These are phyloP conservation scores for Microbotryum saponariae DNA, from an alignment of 1,284 basidiomycete genomes.

Conservation along the genomic window DNA sequence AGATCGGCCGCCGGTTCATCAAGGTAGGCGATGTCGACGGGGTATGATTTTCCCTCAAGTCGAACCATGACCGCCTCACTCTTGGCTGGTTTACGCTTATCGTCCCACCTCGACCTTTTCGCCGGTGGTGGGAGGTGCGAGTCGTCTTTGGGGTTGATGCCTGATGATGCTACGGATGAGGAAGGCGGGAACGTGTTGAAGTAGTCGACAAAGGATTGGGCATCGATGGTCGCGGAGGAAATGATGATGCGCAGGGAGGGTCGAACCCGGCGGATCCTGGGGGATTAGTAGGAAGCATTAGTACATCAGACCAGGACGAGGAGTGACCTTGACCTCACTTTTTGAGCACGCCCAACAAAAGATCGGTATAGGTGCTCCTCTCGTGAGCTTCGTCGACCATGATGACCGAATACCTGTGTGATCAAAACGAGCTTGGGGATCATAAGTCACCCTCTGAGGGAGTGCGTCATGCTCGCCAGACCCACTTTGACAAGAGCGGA, in stretches of 20 bases:
- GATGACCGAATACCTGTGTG: slow-evolving; percentile 37
- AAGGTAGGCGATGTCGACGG: slow-evolving; percentile 43
- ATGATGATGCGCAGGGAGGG: slow-evolving; percentile 82
- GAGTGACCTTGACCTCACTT: slow-evolving; percentile 41
- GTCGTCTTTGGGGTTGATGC: slow-evolving; percentile 39
- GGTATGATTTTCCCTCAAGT: slow-evolving; percentile 41
- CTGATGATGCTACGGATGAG: slow-evolving; percentile 4
- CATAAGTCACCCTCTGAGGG: slow-evolving; percentile 6
- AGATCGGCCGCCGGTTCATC: slow-evolving; percentile 40
- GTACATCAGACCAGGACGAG: not conserved
- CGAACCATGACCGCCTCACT: slow-evolving; percentile 38
- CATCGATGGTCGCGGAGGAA: slow-evolving; percentile 92
- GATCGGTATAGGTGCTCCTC: slow-evolving; percentile 41
- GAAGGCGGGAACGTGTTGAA: slow-evolving; percentile 51
- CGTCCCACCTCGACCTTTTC: slow-evolving; percentile 15
- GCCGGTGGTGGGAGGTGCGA: slow-evolving; percentile 28
- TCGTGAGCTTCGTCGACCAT: slow-evolving; percentile 47
- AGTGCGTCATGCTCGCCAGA: slow-evolving; percentile 1
- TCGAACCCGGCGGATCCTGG: slow-evolving; percentile 68
- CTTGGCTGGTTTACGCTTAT: slow-evolving; percentile 16
- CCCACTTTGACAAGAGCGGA: slow-evolving; percentile 31
- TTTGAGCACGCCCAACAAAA: slow-evolving; percentile 43
- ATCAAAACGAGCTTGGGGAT: not conserved
- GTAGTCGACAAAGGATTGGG: slow-evolving; percentile 76
- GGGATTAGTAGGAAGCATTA: not conserved